phyloP scores from a whole-genome alignment of 441 rosid genomes.

The Pelargonium citronellum region DNA sequence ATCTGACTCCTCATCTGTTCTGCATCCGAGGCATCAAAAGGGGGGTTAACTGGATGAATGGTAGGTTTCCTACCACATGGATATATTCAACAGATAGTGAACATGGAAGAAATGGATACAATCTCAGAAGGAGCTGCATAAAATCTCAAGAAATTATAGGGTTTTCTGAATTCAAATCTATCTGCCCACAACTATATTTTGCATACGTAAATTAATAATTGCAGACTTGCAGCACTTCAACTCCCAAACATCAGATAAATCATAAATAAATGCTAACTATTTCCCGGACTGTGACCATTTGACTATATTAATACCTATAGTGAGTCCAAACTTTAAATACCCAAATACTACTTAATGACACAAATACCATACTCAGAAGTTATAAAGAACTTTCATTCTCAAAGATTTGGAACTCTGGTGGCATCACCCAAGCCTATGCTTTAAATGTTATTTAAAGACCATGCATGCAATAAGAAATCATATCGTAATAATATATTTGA shows the following conservation, averaged over 20 bases:
- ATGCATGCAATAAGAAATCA: background rate
- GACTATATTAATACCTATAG: background rate
- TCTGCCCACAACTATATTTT: constrained; percentile 3
- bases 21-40: background rate
- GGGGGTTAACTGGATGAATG: background rate
- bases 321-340: background rate
- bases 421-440: no score
- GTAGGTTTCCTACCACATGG: background rate
- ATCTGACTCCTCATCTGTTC: background rate
- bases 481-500: no score
- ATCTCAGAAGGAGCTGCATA: background rate
- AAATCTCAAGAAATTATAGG: background rate
- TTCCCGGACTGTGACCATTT: constrained; percentile 1
- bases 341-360: background rate
- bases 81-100: no score
- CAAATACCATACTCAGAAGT: no score
- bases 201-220: background rate
- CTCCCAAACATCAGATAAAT: background rate
- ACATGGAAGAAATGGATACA: background rate
- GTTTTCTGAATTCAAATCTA: background rate
- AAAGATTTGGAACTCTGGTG: no score
- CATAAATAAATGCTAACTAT: background rate
- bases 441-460: background rate
- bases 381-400: no score
- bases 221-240: background rate